Percentiles rank a stretch among this genome's conserved stretches.
phyloP scores from a whole-genome alignment of 2,329 filamentous ascomycete species.

The Pezicula neosporulosa region DNA sequence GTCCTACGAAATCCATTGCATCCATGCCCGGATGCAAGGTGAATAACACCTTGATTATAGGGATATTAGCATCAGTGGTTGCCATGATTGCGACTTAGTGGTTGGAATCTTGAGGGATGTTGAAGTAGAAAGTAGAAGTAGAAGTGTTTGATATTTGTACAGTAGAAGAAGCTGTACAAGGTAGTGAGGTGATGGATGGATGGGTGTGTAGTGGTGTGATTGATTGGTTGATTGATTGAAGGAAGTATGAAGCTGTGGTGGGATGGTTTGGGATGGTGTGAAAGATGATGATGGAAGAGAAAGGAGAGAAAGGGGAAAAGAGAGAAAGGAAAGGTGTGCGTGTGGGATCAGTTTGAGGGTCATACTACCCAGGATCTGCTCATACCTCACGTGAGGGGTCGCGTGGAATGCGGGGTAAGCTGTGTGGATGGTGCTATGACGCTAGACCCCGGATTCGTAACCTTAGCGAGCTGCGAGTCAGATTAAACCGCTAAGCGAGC shows the following conservation, averaged over 20 bases:
- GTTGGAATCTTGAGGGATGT: constrained; percentile 4
- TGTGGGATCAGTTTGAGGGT: constrained; percentile 1
- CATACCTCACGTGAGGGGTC: constrained; percentile 11
- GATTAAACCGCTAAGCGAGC: neutral
- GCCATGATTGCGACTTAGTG: constrained; percentile 25
- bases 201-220: too few relatives aligned
- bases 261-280: neutral
- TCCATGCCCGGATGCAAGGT: constrained; percentile 51
- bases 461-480: neutral
- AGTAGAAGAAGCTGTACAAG: constrained; percentile 1
- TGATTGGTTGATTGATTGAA: constrained; percentile 3
- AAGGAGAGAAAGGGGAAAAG: neutral
- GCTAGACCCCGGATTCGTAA: constrained; percentile 1
- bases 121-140: constrained; percentile 3
- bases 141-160: neutral
- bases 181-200: constrained; percentile 1
- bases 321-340: constrained; percentile 1
- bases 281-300: constrained; percentile 1
- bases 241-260: neutral
- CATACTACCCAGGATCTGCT: constrained; percentile 3
- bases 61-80: constrained; percentile 20
- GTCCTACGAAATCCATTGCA: constrained; percentile 53
- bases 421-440: neutral
- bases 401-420: constrained; percentile 11
- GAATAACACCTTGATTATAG: constrained; percentile 56